These are phyloP conservation scores for Fraxinus sp. DNA, from an alignment of 305 asterid genomes.

Conservation along the genomic window DNA sequence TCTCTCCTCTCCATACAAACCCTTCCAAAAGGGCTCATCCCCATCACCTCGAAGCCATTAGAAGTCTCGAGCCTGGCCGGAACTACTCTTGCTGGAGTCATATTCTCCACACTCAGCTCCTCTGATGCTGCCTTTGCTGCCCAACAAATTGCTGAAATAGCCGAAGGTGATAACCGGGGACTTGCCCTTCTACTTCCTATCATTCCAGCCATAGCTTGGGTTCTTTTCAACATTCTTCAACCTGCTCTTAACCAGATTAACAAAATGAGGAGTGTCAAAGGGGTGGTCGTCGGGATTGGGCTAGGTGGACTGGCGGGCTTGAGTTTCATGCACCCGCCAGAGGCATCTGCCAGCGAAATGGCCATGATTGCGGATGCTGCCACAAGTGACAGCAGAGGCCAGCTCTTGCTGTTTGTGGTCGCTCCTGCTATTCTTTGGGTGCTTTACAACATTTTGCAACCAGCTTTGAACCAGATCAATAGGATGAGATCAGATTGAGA, in stretches of 20 bases:
- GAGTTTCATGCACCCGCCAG: slow-evolving; percentile 43
- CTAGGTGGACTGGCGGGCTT: slow-evolving; percentile 58
- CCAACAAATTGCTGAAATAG: slow-evolving; percentile 81
- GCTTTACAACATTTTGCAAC: slow-evolving; percentile 75
- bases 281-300: slow-evolving; percentile 63
- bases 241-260: slow-evolving; percentile 81
- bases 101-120: slow-evolving; percentile 73
- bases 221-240: slow-evolving; percentile 77
- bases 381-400: slow-evolving; percentile 67
- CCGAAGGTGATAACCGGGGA: slow-evolving; percentile 90
- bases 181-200: slow-evolving; percentile 64
- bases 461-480: slow-evolving; percentile 92
- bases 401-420: slow-evolving; percentile 69
- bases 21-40: slow-evolving; percentile 52
- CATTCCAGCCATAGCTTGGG: slow-evolving; percentile 79
- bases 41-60: slow-evolving; percentile 24
- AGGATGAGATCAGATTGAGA: slow-evolving; percentile 69
- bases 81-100: slow-evolving; percentile 63
- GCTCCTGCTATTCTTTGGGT: slow-evolving; percentile 86
- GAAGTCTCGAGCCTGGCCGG: slow-evolving; percentile 26
- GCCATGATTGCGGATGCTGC: slow-evolving; percentile 59
- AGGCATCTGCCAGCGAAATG: slow-evolving; percentile 62
- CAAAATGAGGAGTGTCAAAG: slow-evolving; percentile 63
- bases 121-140: slow-evolving; percentile 76
- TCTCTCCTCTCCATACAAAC: slow-evolving; percentile 47